Evolutionary conservation across 163 green algal species (phyloP).

Genomic region (Volvox carteri): DNA sequence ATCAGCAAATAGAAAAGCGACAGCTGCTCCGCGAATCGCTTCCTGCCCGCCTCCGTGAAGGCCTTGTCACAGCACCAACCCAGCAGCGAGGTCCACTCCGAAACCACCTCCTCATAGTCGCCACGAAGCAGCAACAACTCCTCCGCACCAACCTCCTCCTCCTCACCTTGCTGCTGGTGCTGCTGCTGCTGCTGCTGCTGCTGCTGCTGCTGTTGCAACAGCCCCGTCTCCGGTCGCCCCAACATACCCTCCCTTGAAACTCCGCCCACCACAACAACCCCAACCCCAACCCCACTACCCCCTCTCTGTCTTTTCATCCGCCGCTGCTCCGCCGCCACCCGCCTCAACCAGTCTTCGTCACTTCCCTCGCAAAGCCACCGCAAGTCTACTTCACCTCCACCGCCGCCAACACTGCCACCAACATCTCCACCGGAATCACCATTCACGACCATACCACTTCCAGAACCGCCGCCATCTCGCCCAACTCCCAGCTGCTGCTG

Average conservation of each 20-base stretch:
- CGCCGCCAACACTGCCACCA: background rate
- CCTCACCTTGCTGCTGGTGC: no score
- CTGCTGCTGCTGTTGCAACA: no score
- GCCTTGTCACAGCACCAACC: slow-evolving; percentile 41
- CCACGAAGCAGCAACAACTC: slow-evolving; percentile 32
- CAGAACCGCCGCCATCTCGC: no score
- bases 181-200: no score
- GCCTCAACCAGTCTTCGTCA: slow-evolving; percentile 32
- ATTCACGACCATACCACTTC: no score
- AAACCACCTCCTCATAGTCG: slow-evolving; percentile 24
- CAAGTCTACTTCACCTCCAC: background rate
- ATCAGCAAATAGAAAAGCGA: slow-evolving; percentile 37
- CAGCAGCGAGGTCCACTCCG: slow-evolving; percentile 34
- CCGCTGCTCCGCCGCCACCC: slow-evolving; percentile 23
- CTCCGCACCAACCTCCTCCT: background rate
- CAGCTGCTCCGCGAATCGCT: slow-evolving; percentile 33
- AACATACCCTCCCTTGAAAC: no score
- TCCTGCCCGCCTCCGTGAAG: slow-evolving; percentile 17
- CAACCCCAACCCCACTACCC: background rate
- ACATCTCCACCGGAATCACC: no score
- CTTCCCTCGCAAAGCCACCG: slow-evolving; percentile 13
- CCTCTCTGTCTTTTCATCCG: no score
- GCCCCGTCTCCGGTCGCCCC: no score
- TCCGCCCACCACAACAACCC: background rate
- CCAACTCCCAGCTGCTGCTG: no score